Evolutionary conservation across 116 monocot genomes (phyloP).

Genomic region (Posidonia oceanica): DNA sequence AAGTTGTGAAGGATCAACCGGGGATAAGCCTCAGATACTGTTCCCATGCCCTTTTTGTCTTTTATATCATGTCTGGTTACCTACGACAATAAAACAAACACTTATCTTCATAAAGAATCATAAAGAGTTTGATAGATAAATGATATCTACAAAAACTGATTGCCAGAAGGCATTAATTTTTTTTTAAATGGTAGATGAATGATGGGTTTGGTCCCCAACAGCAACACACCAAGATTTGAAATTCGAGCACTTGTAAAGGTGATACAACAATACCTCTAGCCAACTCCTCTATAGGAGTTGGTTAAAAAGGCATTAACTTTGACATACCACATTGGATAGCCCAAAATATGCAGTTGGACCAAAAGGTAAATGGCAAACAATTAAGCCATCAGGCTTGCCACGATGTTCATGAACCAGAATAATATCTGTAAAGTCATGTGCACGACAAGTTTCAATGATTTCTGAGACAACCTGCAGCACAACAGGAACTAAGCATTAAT

Average conservation of each 20-base stretch:
- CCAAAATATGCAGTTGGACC: conserved; percentile 98
- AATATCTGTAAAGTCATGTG: conserved; percentile 90
- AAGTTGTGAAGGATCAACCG: conserved; percentile 88
- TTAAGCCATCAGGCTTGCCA: conserved; percentile 81
- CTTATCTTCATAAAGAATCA: neutral
- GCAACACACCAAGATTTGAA: too few relatives aligned
- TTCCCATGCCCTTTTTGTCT: conserved; percentile 86
- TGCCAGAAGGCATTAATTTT: neutral
- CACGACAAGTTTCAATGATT: conserved; percentile 75
- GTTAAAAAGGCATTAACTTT: neutral
- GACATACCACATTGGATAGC: conserved; percentile 88
- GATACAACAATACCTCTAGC: too few relatives aligned
- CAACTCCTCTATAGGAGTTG: too few relatives aligned
- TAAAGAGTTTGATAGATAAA: neutral
- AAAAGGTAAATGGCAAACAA: conserved; percentile 88
- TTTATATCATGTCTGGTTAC: conserved; percentile 93
- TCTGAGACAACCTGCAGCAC: conserved; percentile 59
- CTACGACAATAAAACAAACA: conserved; percentile 14
- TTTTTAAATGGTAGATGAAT: neutral
- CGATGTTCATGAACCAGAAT: conserved; percentile 96
- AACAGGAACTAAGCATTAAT: neutral
- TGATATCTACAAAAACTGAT: neutral
- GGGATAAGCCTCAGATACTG: conserved; percentile 93
- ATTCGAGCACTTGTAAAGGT: too few relatives aligned
- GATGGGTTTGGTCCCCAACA: too few relatives aligned